Evolutionary conservation across 495 filamentous ascomycete genomes (phyloP).

Genomic region (Clohesyomyces aquaticus): DNA sequence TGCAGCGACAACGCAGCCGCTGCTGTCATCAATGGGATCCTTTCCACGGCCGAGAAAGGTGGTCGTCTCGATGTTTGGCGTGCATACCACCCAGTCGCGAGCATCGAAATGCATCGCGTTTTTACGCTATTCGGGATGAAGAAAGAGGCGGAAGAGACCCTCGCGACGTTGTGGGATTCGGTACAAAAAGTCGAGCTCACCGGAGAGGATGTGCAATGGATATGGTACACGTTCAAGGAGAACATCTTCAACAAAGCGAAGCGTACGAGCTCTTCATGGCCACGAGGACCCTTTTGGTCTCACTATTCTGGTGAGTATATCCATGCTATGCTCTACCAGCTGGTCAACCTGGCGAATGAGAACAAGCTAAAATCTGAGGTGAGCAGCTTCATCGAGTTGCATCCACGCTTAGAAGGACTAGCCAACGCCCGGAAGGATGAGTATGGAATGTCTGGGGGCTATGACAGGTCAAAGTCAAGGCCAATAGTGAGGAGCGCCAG

Average conservation of each 20-base stretch:
- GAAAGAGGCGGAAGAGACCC: neutral
- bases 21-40: conserved; percentile 8
- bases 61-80: neutral
- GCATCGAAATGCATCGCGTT: conserved; percentile 14
- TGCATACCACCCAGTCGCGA: neutral
- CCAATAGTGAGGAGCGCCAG: neutral
- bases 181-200: neutral
- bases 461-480: neutral
- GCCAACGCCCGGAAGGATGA: neutral
- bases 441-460: neutral
- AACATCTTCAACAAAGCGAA: neutral
- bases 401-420: neutral
- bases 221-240: conserved; percentile 14
- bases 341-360: conserved; percentile 7
- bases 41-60: neutral
- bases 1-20: conserved; percentile 4
- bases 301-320: conserved; percentile 14
- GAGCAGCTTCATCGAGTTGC: neutral
- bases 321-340: conserved; percentile 17
- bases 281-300: neutral
- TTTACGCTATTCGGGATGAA: conserved; percentile 17
- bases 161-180: neutral
- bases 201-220: conserved; percentile 2
- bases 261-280: neutral
- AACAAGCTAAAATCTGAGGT: neutral